Evolutionary conservation across 179 eudicot genomes (phyloP), one percentile per base, ranked within the genome.

Genomic region (Sideroxylon spinosum): DNA sequence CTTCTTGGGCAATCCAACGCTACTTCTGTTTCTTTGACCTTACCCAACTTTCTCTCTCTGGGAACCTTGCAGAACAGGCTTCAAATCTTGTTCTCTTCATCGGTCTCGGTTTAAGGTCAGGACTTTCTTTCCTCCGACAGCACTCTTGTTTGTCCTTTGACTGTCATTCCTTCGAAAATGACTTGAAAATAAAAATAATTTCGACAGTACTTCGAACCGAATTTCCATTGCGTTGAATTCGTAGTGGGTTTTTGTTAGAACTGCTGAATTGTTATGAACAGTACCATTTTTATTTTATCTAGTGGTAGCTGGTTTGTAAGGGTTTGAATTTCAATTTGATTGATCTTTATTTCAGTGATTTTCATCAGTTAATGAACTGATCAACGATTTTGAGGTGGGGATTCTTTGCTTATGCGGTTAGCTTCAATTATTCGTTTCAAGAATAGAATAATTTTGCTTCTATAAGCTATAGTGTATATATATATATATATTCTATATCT

Each of bases 1-100:
- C 48, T 73, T 73, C 76, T 32, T 29, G 57, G 76, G 76, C 65
- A 55, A 73, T 73, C 76, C 19, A 50, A 71, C 75, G 75, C 75
- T 71, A 71, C 75, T 50, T 71, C 75, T 71, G 56, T 0, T 70
- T 70, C 59, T 22, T 53, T 25, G 13, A 8, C 23, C 46, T 25
- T 25, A 0, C 44, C 29, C 1, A n/a, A 22, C 20, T 64, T 37
- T 71, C 75, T 71, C 62, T 71, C 50, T 73, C 50, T 29, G 2
- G 62, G 14, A 49, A 23, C 52, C 61, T 71, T n/a, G 49, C 23
- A 17, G 65, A 23, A 57, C 76, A 8, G 26, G 3, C 2, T 9
- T 64, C 65, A 6, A 25, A 57, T 52, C 76, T 57, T 73, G 52
- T 56, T 56, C 28, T 19, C 65, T 73, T 73, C 64, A 23, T 57